Conservation (phyloP, 257 asterid species). For the Leptodermis oblonga region DNA sequence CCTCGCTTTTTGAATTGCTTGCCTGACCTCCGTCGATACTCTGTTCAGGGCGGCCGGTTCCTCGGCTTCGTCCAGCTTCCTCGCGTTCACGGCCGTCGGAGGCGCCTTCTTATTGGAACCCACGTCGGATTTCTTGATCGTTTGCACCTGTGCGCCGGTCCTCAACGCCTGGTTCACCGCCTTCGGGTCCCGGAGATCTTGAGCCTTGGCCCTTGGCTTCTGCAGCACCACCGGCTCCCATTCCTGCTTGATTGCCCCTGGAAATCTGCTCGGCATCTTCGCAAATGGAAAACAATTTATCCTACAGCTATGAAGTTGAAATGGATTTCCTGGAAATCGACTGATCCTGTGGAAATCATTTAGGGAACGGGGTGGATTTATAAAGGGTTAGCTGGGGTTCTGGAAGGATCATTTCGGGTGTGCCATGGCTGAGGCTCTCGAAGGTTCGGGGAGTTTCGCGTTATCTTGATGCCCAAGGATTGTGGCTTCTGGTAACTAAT, state of each 20-base stretch:
- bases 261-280: constrained; percentile 33
- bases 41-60: constrained; percentile 40
- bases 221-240: constrained; percentile 49
- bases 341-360: no score
- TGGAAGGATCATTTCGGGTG: constrained; percentile 26
- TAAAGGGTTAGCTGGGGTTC: constrained; percentile 15
- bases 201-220: constrained; percentile 25
- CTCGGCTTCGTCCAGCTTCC: constrained; percentile 44
- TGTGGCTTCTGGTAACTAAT: no score
- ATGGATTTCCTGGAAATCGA: no score
- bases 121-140: constrained; percentile 35
- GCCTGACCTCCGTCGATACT: constrained; percentile 35
- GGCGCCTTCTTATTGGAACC: constrained; percentile 33
- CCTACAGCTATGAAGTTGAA: not conserved
- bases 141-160: constrained; percentile 35
- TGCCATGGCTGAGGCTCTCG: constrained; percentile 20
- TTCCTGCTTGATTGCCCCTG: constrained; percentile 32
- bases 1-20: constrained; percentile 44
- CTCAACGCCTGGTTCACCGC: constrained; percentile 40
- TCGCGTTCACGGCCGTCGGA: constrained; percentile 20
- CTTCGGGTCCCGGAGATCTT: constrained; percentile 34
- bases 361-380: not conserved
- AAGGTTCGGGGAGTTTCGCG: constrained; percentile 30
- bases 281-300: not conserved
- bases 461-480: constrained; percentile 17